Evolutionary conservation across 23 red algal species (phyloP).

Genomic region (Gracilaria caudata): DNA sequence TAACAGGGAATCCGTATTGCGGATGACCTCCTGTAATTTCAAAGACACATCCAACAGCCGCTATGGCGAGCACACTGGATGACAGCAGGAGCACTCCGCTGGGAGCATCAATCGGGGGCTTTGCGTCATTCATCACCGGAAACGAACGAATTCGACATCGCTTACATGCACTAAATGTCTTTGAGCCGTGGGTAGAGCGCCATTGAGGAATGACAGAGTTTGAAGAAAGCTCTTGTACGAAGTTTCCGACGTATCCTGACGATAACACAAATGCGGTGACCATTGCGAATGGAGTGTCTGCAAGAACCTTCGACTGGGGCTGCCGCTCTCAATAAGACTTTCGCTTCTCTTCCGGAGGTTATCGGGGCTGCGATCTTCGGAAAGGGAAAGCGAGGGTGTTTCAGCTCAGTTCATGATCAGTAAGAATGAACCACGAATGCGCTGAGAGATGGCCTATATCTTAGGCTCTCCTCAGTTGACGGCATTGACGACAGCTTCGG

Average conservation of each 20-base stretch:
- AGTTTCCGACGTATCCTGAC: not conserved
- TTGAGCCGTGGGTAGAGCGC: not conserved
- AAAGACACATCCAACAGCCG: constrained; percentile 93
- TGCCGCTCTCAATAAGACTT: not conserved
- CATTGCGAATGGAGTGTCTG: not conserved
- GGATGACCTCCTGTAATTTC: constrained; percentile 87
- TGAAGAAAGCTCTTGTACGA: not conserved
- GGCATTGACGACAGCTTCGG: too few relatives aligned
- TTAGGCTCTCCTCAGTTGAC: too few relatives aligned
- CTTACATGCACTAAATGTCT: not conserved
- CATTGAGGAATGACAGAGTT: not conserved
- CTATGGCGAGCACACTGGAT: constrained; percentile 94
- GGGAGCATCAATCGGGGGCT: constrained; percentile 67
- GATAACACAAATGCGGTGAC: not conserved
- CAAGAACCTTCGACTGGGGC: not conserved
- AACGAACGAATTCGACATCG: not conserved
- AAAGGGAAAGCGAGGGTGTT: too few relatives aligned
- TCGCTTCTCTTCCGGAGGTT: not conserved
- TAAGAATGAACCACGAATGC: too few relatives aligned
- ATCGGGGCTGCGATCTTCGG: too few relatives aligned
- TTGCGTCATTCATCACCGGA: constrained; percentile 7
- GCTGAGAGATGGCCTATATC: too few relatives aligned
- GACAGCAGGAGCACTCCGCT: constrained; percentile 69
- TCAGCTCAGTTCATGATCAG: too few relatives aligned
- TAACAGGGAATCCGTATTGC: constrained; percentile 73